These are phyloP conservation scores for Mycena vulgaris DNA, from an alignment of 768 basidiomycete genomes.

Conservation along the genomic window DNA sequence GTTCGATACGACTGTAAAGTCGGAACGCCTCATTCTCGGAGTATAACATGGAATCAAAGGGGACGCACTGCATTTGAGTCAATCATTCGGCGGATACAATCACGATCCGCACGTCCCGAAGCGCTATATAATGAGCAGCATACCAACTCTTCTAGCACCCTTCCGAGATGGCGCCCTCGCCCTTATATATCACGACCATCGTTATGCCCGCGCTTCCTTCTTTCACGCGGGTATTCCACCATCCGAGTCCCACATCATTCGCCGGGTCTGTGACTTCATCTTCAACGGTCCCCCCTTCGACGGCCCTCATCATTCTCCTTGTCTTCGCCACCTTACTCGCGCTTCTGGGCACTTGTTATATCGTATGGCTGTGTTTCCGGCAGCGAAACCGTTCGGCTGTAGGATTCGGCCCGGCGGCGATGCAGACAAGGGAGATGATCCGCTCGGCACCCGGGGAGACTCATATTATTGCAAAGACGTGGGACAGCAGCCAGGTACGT, in stretches of 20 bases:
- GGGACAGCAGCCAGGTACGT: constrained; percentile 23
- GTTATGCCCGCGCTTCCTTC: background rate
- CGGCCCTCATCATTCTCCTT: background rate
- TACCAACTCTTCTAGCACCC: background rate
- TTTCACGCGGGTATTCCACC: constrained; percentile 7
- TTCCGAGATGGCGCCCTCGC: constrained; percentile 7
- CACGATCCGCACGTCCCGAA: background rate
- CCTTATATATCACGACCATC: background rate
- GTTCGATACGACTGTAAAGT: no score
- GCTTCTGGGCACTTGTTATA: background rate
- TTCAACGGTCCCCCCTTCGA: background rate
- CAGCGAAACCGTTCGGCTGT: background rate
- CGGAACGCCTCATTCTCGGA: no score
- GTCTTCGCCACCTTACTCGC: constrained; percentile 21
- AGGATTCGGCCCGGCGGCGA: background rate
- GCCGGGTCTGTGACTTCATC: background rate
- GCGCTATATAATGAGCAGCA: background rate
- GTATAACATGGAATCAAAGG: background rate
- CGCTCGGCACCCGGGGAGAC: background rate
- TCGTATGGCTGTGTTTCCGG: constrained; percentile 28
- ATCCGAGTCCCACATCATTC: constrained; percentile 1
- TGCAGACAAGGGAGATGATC: background rate
- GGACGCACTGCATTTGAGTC: background rate
- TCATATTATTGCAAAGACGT: background rate
- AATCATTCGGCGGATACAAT: constrained; percentile 8